Percentiles rank a stretch among this genome's conserved stretches.
phyloP scores from a whole-genome alignment of 148 eudicot species.

The Amaranthus cruentus region DNA sequence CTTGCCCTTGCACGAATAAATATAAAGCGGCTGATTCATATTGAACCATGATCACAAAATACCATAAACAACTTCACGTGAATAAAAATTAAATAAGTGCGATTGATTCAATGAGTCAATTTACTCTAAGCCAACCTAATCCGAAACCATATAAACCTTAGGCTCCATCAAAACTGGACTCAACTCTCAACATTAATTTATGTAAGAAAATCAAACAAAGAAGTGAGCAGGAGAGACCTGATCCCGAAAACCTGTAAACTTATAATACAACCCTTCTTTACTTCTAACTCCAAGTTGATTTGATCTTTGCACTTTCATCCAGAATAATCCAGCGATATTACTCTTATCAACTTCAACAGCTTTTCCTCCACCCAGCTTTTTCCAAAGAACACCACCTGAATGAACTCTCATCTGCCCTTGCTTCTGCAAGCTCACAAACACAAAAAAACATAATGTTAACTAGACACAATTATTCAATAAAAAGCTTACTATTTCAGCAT shows the following conservation, averaged over 20 bases:
- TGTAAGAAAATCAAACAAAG: neutral
- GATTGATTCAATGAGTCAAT: no score
- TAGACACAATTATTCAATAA: no score
- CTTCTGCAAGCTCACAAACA: slow-evolving; percentile 45
- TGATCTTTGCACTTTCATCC: slow-evolving; percentile 95
- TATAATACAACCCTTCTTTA: slow-evolving; percentile 84
- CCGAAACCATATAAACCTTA: no score
- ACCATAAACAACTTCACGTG: no score
- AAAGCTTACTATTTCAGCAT: no score
- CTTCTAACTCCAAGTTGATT: slow-evolving; percentile 80
- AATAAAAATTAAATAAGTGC: no score
- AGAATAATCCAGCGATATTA: slow-evolving; percentile 56
- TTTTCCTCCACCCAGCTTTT: slow-evolving; percentile 95
- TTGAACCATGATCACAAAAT: no score
- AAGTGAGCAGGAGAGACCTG: slow-evolving; percentile 36
- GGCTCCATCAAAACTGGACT: neutral
- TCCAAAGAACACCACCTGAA: slow-evolving; percentile 79
- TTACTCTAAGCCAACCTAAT: no score
- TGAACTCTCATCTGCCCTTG: slow-evolving; percentile 79
- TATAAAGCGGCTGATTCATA: no score
- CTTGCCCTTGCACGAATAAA: no score
- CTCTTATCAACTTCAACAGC: slow-evolving; percentile 77
- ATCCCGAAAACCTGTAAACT: slow-evolving; percentile 87
- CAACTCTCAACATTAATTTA: no score
- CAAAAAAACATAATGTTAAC: no score